Evolutionary conservation across 768 basidiomycete species (phyloP).

Genomic region (Trametes cingulata): DNA sequence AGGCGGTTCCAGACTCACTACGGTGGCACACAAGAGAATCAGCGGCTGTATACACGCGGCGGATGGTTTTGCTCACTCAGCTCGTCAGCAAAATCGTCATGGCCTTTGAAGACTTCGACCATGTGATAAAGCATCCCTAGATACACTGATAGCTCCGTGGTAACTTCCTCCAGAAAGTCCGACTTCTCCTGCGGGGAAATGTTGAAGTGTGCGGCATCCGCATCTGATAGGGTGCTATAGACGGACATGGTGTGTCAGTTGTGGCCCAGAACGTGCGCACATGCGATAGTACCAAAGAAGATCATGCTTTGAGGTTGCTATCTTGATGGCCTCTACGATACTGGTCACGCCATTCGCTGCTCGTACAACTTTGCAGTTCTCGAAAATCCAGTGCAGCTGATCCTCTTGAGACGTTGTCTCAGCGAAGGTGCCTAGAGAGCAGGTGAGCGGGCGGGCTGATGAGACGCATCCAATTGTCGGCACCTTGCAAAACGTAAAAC

Average conservation of each 20-base stretch:
- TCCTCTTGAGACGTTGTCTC: conserved; percentile 92
- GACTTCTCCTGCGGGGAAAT: conserved; percentile 69
- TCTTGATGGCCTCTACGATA: conserved; percentile 87
- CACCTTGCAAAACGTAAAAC: conserved; percentile 93
- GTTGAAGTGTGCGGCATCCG: conserved; percentile 69
- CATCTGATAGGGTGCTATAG: conserved; percentile 71
- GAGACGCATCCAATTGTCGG: conserved; percentile 14
- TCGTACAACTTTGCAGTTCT: conserved; percentile 87
- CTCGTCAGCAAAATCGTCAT: conserved; percentile 95
- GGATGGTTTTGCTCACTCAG: conserved; percentile 65
- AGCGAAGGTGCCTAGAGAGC: conserved; percentile 73
- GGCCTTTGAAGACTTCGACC: conserved; percentile 89
- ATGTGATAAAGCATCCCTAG: conserved; percentile 95
- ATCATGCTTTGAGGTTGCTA: conserved; percentile 86
- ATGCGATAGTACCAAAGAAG: conserved; percentile 58
- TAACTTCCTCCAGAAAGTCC: conserved; percentile 85
- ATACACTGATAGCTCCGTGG: conserved; percentile 91
- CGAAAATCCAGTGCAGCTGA: conserved; percentile 94
- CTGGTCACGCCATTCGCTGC: conserved; percentile 78
- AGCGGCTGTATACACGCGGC: conserved; percentile 20
- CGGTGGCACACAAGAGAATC: conserved; percentile 8
- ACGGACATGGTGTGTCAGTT: neutral
- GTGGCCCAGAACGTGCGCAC: neutral
- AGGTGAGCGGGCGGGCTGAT: conserved; percentile 7
- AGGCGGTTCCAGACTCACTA: conserved; percentile 95